Percentiles rank a stretch among this genome's conserved stretches.
Evolutionary conservation across 768 basidiomycete species (phyloP).

Genomic region (Dioszegia crocea): DNA sequence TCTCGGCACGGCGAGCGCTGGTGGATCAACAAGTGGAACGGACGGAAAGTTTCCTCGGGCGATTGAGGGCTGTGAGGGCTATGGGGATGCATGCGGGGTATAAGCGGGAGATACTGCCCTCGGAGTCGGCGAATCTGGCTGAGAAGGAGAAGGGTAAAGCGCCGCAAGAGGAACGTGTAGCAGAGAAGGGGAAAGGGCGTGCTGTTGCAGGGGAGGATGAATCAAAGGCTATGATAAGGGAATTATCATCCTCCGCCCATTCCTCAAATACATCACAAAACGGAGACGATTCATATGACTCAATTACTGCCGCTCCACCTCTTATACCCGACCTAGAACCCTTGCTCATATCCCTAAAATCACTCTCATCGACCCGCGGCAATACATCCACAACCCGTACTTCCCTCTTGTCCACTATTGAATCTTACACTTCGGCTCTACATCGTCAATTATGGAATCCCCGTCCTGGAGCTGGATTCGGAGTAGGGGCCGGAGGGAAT

Average conservation of each 20-base stretch:
- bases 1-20: conserved; percentile 43
- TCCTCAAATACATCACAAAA: conserved; percentile 6
- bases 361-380: conserved; percentile 22
- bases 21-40: conserved; percentile 34
- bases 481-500: neutral
- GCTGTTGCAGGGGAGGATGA: too few species aligned
- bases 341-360: conserved; percentile 8
- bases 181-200: neutral
- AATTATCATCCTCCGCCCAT: conserved; percentile 11
- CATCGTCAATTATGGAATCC: conserved; percentile 24
- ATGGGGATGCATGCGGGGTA: conserved; percentile 11
- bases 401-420: conserved; percentile 43
- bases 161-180: neutral
- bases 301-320: neutral
- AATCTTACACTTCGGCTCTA: conserved; percentile 38
- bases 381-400: conserved; percentile 44
- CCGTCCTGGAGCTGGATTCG: conserved; percentile 5
- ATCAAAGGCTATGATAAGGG: conserved; percentile 11
- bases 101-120: neutral
- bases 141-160: neutral
- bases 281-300: neutral
- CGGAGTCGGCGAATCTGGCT: too few species aligned
- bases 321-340: conserved; percentile 1
- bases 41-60: conserved; percentile 6
- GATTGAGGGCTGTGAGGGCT: conserved; percentile 20